These are phyloP conservation scores for Inga oerstediana DNA, from an alignment of 306 rosid genomes.

Conservation along the genomic window DNA sequence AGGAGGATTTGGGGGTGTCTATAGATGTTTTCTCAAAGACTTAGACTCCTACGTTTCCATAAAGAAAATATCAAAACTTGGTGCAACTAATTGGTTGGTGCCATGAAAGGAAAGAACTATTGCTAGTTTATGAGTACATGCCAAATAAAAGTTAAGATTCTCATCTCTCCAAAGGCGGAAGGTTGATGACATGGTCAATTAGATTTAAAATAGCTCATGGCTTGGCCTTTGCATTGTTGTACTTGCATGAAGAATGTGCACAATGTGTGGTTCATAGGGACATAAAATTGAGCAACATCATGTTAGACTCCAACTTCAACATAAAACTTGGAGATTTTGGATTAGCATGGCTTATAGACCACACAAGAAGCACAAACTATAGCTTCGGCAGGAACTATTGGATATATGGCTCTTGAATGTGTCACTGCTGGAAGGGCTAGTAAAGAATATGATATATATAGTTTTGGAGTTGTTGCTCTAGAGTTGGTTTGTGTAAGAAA, in stretches of 20 bases:
- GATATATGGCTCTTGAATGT: constrained; percentile 42
- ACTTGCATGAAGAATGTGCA: too few relatives aligned
- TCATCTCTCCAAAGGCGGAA: too few relatives aligned
- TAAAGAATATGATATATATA: constrained; percentile 38
- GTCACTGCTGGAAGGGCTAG: constrained; percentile 16
- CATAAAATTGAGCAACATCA: not conserved
- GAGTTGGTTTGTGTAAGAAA: constrained; percentile 40
- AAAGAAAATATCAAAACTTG: too few relatives aligned
- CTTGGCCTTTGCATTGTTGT: too few relatives aligned
- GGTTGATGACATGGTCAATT: too few relatives aligned
- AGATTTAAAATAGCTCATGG: too few relatives aligned
- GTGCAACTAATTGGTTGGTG: too few relatives aligned
- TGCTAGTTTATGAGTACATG: too few relatives aligned
- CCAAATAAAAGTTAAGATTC: too few relatives aligned
- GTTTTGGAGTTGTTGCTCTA: constrained; percentile 42
- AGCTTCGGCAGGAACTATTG: constrained; percentile 15
- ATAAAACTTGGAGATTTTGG: constrained; percentile 4
- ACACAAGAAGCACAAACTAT: not conserved
- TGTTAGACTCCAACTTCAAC: not conserved
- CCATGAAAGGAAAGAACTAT: too few relatives aligned
- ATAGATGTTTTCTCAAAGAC: not conserved
- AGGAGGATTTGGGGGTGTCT: constrained; percentile 40
- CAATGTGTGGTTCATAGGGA: not conserved
- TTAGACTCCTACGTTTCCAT: not conserved
- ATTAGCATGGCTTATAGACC: not conserved